Base-by-base conservation (phyloP, 2,329 filamentous ascomycete genomes). In the Hymenoscyphus albidus region DNA sequence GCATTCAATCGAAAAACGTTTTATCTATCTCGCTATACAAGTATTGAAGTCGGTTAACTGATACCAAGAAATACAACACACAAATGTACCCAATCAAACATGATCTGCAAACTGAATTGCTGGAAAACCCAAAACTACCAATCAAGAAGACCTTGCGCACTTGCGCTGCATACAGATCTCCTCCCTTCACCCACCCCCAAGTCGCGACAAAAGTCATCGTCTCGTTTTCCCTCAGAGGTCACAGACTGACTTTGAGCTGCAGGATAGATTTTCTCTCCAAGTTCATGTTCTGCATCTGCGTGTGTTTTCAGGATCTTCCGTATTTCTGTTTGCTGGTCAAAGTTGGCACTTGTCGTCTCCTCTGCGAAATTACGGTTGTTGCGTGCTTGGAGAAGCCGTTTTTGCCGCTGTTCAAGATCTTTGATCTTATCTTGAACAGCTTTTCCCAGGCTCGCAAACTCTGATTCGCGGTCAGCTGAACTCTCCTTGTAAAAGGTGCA, bases 171-270 rank as follows among this genome's bases (percentile, higher is more conserved):
- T 27, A 69, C 32, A 2, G 70, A 66, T 27, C 48, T 32, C 12
- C 32, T 44, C 32, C 58, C 54, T 7, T 31, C n/a, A 51, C 31
- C 57, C 16, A 62, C 58, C 22, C 67, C 69, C 2, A 70, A 63
- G 35, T 68, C 66, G n/a, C 62, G 63, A 59, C 40, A 69, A 51
- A 66, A 70, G n/a, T 71, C 67, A 64, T 74, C 71, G 39, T 74
- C 72, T 5, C 64, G 70, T 40, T 68, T 69, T 12, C 71, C 70
- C 40, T 67, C 66, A 6, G 59, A 12, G 2, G 65, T 69, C 40
- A 73, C 65, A 27, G 58, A 66, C 56, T 70, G 63, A 10, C 58
- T 66, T 35, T 64, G 65, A 6, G 70, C 69, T 54, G 71, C 71
- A 1, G 70, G 70, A n/a, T 72, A 58, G 14, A 73, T 70, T 31